A percentile compares a stretch with the other conserved stretches of the same genome.
Conservation (phyloP, 805 yeast genomes). For the Yarrowia osloensis region DNA sequence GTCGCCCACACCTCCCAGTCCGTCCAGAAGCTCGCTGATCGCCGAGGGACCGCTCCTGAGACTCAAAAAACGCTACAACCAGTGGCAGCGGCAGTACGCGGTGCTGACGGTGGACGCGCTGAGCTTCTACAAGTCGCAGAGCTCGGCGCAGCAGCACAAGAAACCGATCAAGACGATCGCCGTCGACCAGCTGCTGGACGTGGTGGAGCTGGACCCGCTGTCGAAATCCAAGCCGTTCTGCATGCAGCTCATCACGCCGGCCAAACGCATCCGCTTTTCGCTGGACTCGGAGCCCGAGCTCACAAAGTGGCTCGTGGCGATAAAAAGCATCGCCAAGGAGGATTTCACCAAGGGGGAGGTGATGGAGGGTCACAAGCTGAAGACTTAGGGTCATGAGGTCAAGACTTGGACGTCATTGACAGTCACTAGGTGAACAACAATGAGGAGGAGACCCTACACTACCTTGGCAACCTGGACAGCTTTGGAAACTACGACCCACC, state of each 20-base stretch:
- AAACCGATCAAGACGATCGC: constrained; percentile 32
- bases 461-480: too few species aligned
- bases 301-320: constrained; percentile 52
- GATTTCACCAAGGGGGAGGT: background rate
- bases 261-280: constrained; percentile 50
- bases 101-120: constrained; percentile 48
- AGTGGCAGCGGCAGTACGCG: constrained; percentile 52
- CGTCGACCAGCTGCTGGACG: constrained; percentile 37
- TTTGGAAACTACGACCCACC: too few species aligned
- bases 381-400: background rate
- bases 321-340: constrained; percentile 40
- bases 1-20: background rate
- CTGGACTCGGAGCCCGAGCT: constrained; percentile 51
- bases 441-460: too few species aligned
- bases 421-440: too few species aligned
- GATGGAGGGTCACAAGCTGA: background rate
- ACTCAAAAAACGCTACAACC: constrained; percentile 49
- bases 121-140: constrained; percentile 46
- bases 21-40: constrained; percentile 33
- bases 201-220: constrained; percentile 53
- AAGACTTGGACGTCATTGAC: background rate
- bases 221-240: constrained; percentile 50
- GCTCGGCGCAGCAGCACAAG: constrained; percentile 33
- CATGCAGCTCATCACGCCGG: constrained; percentile 51
- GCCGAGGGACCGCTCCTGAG: constrained; percentile 49